These are phyloP conservation scores for Globisporangium abappressorium DNA, from an alignment of 352 stramenopile genomes.

Conservation along the genomic window DNA sequence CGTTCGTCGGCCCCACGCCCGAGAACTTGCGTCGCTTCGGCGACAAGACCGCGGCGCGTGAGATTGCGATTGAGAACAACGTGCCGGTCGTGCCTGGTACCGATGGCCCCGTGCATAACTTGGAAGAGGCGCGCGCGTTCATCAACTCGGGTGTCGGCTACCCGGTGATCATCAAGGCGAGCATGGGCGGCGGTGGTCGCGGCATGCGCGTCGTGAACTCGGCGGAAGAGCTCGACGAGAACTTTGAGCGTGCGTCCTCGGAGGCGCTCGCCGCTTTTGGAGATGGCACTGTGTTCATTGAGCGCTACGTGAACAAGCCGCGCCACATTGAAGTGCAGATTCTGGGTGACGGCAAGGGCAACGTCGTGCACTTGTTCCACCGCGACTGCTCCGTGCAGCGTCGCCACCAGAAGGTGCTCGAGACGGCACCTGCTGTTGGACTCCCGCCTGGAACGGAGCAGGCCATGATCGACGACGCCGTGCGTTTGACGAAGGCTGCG, in stretches of 20 bases:
- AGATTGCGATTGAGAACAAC: conserved; percentile 88
- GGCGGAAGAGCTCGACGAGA: conserved; percentile 84
- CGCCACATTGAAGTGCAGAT: conserved; percentile 98
- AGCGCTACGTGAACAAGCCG: conserved; percentile 94
- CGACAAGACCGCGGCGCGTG: conserved; percentile 87
- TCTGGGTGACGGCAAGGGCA: conserved; percentile 92
- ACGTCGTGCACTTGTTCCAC: conserved; percentile 95
- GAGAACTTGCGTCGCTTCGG: conserved; percentile 89
- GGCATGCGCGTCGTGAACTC: conserved; percentile 94
- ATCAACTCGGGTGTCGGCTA: conserved; percentile 91
- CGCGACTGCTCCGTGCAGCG: conserved; percentile 98
- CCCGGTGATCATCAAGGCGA: conserved; percentile 98
- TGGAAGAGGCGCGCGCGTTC: conserved; percentile 87
- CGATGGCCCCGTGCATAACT: conserved; percentile 84
- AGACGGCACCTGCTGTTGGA: conserved; percentile 91
- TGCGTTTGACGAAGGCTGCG: conserved; percentile 86
- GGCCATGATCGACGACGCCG: conserved; percentile 92
- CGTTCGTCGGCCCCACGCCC: conserved; percentile 94
- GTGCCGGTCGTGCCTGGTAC: conserved; percentile 90
- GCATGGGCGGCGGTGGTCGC: conserved; percentile 94
- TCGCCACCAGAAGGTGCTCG: conserved; percentile 97
- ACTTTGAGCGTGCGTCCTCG: conserved; percentile 83
- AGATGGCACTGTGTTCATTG: conserved; percentile 94
- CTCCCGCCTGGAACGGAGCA: conserved; percentile 81
- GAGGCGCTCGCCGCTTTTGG: conserved; percentile 92